Base-by-base conservation (phyloP, 495 filamentous ascomycete species). In the Daldinia caldariorum region DNA sequence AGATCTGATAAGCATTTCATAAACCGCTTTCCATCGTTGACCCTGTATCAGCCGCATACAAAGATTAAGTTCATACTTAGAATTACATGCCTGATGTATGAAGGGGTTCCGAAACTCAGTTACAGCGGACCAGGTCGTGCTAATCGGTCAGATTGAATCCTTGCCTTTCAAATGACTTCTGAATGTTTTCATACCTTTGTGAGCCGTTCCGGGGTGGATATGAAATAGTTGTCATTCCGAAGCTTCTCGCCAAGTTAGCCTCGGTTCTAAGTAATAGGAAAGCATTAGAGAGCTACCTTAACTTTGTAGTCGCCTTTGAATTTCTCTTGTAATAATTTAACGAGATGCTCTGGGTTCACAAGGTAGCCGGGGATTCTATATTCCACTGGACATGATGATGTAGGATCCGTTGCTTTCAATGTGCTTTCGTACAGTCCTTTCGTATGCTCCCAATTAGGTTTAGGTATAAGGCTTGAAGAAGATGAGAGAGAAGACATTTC, bases 191-290 rank as follows among this genome's bases (percentile, higher is more conserved):
- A 54, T 61, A 69, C 67, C 35, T 50, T 14, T 7, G 67, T 64
- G 16, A 69, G 67, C 8, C 13, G 37, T 60, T 20, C 26, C 0
- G 67, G 67, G 0, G 16, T 59, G 1, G 31, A 69, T 60, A 69
- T 69, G 12, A 47, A 56, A 13, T 69, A 69, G 7, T 69, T 63
- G 4, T 69, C 67, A 12, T 69, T 69, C 32, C 67, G 59, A 7
- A 69, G 37, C 67, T 69, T 58, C 14, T 0, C 16, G 22, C 1
- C 5, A 20, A 32, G 45, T 69, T 22, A 60, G 60, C 38, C 1
- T 5, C 4, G 6, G 34, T 20, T 9, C 53, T 37, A 37, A 39
- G 10, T 1, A 31, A 3, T 18, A 31, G 1, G 5, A 31, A 35
- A 10, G 34, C 6, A 10, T 4, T 13, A 41, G 9, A 13, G 10